Conservation (phyloP, 768 basidiomycete species). For the Kwoniella dendrophila region DNA sequence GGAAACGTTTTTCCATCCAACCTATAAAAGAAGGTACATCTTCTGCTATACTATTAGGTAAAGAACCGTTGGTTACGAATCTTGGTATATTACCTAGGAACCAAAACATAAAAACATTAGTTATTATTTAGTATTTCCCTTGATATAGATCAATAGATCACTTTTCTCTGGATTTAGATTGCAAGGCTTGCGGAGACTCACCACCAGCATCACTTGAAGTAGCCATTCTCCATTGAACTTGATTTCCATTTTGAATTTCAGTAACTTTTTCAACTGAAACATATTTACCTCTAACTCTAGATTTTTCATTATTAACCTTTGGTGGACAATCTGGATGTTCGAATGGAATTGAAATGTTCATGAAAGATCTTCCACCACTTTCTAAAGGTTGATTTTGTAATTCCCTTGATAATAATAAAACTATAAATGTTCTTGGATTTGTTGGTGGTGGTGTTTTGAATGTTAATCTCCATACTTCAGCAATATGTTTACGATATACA, state of each 20-base stretch:
- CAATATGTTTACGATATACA: constrained; percentile 41
- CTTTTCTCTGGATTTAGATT: no score
- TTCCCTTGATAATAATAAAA: constrained; percentile 43
- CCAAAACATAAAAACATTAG: neutral
- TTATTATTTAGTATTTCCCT: no score
- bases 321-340: constrained; percentile 43
- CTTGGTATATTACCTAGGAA: constrained; percentile 47
- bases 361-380: constrained; percentile 36
- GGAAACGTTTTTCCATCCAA: constrained; percentile 44
- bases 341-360: constrained; percentile 54
- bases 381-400: constrained; percentile 18
- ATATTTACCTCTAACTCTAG: constrained; percentile 48
- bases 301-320: constrained; percentile 43
- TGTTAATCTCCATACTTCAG: constrained; percentile 53
- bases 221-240: constrained; percentile 54
- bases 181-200: no score
- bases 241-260: constrained; percentile 36
- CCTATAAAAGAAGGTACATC: constrained; percentile 55
- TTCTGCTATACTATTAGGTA: constrained; percentile 51
- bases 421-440: constrained; percentile 47
- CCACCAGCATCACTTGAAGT: constrained; percentile 53
- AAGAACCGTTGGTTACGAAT: constrained; percentile 48
- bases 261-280: constrained; percentile 50
- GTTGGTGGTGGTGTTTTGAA: constrained; percentile 44
- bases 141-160: neutral